Evolutionary conservation across 78 protist species (phyloP), one percentile per base, ranked within the genome.

Genomic region (Dictyostelium firmibasis): DNA sequence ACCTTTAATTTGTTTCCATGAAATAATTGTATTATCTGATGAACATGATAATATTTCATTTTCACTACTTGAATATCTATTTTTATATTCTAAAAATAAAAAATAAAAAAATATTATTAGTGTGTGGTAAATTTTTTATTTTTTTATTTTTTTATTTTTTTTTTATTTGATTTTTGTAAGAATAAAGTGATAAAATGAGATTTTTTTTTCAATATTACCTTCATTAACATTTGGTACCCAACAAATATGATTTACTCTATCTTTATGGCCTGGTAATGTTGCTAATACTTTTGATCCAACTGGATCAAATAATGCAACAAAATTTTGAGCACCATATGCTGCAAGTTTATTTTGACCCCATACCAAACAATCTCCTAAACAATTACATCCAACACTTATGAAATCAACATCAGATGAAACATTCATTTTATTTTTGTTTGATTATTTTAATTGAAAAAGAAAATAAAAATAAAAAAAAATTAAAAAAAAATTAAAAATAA

Each of bases 241-340:
- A 8, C 13, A 8, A 5, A 94, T 92, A 50, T 81, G 86, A 81
- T 94, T 94, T 1, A 94, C 96, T 33, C 96, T 27, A 62, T 94
- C 89, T 27, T 74, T 94, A 6, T 94, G 96, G n/a, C 96, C 96
- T 38, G 86, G 77, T 6, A 94, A 35, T 60, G 91, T 94, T 53
- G 86, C 67, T 41, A 62, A 25, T 4, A 87, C 81, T 5, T 76
- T 77, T 14, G 81, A 72, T 36, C 67, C 31, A 2, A 35, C 38
- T 29, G 96, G 92, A 14, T 57, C 43, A 13, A 84, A 60, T 16
- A 94, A 31, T 38, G 95, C 96, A 2, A 94, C 50, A 31, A 50
- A 85, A 67, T 81, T 85, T 25, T 85, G 87, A 11, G 96, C 96
- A n/a, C 95, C 93, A 53, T 74, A 94, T 6, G 96, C 96, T 43